These are phyloP conservation scores for Neoboletus subvelutipes DNA, from an alignment of 768 basidiomycete species.

Conservation along the genomic window DNA sequence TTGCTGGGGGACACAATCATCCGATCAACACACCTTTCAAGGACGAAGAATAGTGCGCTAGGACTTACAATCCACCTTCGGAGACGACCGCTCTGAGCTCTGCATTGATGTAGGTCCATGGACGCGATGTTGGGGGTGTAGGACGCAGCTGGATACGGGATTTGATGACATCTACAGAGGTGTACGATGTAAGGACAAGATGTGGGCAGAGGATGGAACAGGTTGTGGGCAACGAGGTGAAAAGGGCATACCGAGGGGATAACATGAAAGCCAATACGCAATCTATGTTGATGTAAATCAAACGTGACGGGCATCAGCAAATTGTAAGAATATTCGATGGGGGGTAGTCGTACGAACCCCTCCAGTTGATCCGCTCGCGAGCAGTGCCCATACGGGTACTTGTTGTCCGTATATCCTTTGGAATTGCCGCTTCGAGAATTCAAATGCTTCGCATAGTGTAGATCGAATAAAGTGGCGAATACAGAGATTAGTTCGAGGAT, in stretches of 20 bases:
- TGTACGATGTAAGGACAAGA: background rate
- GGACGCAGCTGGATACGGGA: slow-evolving; percentile 81
- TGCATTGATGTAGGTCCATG: slow-evolving; percentile 69
- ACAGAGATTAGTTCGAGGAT: background rate
- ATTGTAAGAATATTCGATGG: background rate
- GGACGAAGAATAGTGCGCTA: background rate
- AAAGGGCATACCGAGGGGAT: slow-evolving; percentile 65
- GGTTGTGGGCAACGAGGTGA: background rate
- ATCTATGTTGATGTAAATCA: slow-evolving; percentile 9
- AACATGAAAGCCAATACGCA: slow-evolving; percentile 84
- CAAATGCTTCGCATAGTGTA: slow-evolving; percentile 57
- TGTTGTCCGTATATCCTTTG: slow-evolving; percentile 57
- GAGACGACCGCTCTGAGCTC: slow-evolving; percentile 67
- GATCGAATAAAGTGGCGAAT: background rate
- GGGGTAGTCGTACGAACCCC: slow-evolving; percentile 51
- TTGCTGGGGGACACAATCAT: slow-evolving; percentile 26
- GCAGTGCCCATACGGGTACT: slow-evolving; percentile 81
- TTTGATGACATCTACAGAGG: slow-evolving; percentile 78
- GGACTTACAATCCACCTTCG: slow-evolving; percentile 71
- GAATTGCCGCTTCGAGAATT: slow-evolving; percentile 84
- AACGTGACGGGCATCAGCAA: background rate
- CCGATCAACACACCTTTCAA: background rate
- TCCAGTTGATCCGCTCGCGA: slow-evolving; percentile 81
- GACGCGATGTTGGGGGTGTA: slow-evolving; percentile 70
- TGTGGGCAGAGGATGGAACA: background rate